phyloP scores from a whole-genome alignment of 306 rosid genomes.

The Urtica urens region DNA sequence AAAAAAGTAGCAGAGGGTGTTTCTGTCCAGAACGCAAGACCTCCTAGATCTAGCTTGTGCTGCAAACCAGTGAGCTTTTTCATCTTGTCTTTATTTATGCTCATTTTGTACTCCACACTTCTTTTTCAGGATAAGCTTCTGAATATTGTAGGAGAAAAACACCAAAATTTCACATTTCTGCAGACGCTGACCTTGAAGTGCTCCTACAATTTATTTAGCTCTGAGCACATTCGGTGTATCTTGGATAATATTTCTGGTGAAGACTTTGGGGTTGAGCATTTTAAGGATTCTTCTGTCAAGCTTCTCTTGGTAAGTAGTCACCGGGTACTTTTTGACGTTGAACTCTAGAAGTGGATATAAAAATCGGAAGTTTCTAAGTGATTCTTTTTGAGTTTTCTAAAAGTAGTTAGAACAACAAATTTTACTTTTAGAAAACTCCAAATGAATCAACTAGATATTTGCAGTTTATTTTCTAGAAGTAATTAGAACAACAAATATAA shows the following conservation, averaged over 20 bases:
- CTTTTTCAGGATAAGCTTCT: conserved; percentile 53
- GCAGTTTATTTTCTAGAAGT: too few species aligned
- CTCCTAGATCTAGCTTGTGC: too few species aligned
- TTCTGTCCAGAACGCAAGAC: too few species aligned
- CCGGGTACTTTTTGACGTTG: too few species aligned
- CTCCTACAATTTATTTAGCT: conserved; percentile 65
- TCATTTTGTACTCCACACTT: too few species aligned
- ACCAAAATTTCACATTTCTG: conserved; percentile 52
- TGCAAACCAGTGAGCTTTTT: too few species aligned
- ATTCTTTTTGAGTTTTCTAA: neutral
- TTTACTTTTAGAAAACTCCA: too few species aligned
- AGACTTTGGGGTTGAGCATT: conserved; percentile 27
- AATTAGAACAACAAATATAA: too few species aligned
- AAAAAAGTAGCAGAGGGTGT: too few species aligned
- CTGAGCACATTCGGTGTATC: conserved; percentile 49
- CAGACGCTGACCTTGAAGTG: conserved; percentile 58
- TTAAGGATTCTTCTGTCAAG: conserved; percentile 47
- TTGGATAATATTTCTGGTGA: conserved; percentile 38
- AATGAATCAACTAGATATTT: too few species aligned
- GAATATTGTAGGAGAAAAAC: conserved; percentile 42
- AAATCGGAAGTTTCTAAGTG: neutral
- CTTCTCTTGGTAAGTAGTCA: conserved; percentile 68
- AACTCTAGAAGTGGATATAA: neutral
- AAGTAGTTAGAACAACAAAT: too few species aligned
- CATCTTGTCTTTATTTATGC: too few species aligned